phyloP scores from a whole-genome alignment of 2,329 filamentous ascomycete species.

The Hortaea werneckii region DNA sequence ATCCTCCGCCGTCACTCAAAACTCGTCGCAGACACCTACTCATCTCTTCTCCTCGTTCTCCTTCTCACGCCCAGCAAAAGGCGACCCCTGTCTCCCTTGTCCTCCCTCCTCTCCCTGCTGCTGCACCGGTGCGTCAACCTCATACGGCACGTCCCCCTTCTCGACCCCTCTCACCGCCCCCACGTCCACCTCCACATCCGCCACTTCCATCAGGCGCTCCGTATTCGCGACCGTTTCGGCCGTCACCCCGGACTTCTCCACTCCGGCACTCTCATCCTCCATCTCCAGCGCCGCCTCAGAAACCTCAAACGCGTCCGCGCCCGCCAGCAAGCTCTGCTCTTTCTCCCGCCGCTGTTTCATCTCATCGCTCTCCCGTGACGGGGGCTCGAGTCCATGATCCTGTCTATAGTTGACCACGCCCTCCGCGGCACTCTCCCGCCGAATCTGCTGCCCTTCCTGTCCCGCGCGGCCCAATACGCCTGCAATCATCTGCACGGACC shows the following conservation, averaged over 20 bases:
- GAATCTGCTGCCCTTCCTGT: constrained; percentile 59
- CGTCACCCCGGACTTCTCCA: not conserved
- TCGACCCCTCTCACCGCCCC: not conserved
- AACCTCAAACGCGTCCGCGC: constrained; percentile 2
- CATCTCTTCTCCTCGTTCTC: too few relatives aligned
- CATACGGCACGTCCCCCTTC: not conserved
- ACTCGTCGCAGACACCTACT: too few relatives aligned
- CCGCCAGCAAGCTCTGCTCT: constrained; percentile 1
- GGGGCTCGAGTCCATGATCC: constrained; percentile 22
- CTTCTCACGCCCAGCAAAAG: not conserved
- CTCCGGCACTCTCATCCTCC: not conserved
- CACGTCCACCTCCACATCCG: not conserved
- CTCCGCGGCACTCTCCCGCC: constrained; percentile 51
- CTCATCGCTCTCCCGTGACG: constrained; percentile 10
- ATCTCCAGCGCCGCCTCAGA: not conserved
- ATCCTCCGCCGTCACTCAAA: too few relatives aligned
- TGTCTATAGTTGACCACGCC: constrained; percentile 52
- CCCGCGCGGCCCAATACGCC: constrained; percentile 80
- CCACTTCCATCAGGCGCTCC: not conserved
- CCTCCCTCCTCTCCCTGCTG: not conserved
- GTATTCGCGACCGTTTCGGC: constrained; percentile 1
- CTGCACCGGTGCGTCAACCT: constrained; percentile 1
- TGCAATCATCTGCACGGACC: constrained; percentile 69
- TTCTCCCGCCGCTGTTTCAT: constrained; percentile 1
- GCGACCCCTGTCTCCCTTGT: not conserved